Evolutionary conservation across 306 rosid species (phyloP).

Genomic region (Lathyrus oleraceus): DNA sequence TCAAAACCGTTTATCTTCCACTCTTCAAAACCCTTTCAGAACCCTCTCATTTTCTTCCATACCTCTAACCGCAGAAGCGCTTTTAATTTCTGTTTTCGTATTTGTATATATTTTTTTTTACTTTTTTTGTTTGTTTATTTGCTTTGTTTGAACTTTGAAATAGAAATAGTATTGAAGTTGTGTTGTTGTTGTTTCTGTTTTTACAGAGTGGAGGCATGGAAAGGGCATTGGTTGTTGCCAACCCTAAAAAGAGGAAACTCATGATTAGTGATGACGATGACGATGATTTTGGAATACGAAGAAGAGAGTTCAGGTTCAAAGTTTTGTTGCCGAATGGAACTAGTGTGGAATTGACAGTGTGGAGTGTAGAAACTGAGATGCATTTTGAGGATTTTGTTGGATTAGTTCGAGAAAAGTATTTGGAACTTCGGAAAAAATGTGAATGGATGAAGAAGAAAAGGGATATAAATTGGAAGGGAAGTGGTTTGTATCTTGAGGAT

Average conservation of each 20-base stretch:
- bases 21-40: not conserved
- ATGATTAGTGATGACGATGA: not conserved
- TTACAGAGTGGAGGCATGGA: conserved; percentile 28
- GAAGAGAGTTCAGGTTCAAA: conserved; percentile 34
- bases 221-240: not conserved
- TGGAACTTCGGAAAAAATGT: not conserved
- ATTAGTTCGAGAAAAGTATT: conserved; percentile 37
- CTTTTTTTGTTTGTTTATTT: not conserved
- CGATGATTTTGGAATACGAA: not conserved
- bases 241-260: conserved; percentile 26
- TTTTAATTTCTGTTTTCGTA: not conserved
- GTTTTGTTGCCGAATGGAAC: conserved; percentile 50
- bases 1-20: not conserved
- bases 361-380: conserved; percentile 35
- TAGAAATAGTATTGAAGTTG: not conserved
- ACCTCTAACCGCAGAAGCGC: not conserved
- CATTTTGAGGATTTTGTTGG: conserved; percentile 33
- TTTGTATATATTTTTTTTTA: not conserved
- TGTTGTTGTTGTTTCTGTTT: conserved; percentile 3
- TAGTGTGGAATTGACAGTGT: conserved; percentile 33
- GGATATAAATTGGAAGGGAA: conserved; percentile 41
- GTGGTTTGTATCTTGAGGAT: conserved; percentile 45
- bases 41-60: not conserved
- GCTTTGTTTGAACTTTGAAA: not conserved
- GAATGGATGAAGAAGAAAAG: conserved; percentile 32